A percentile compares a stretch with the other conserved stretches of the same genome.
These are phyloP conservation scores for Lentinula detonsa DNA, from an alignment of 768 basidiomycete species.

Conservation along the genomic window DNA sequence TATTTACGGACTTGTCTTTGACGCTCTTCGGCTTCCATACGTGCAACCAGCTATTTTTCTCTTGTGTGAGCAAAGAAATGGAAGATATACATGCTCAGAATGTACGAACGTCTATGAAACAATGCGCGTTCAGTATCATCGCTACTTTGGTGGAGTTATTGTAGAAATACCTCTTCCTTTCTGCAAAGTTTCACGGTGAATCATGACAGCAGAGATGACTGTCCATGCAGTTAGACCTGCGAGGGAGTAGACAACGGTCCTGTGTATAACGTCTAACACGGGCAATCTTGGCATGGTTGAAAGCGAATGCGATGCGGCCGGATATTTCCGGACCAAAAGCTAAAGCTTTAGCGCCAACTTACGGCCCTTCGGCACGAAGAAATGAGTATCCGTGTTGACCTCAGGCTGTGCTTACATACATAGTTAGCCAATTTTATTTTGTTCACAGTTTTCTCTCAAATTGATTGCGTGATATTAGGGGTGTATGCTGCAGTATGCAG, in stretches of 20 bases:
- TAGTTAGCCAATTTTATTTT: too few species aligned
- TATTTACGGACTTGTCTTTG: slow-evolving; percentile 5
- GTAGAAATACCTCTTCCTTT: slow-evolving; percentile 46
- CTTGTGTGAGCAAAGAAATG: background rate
- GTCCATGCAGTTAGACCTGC: slow-evolving; percentile 48
- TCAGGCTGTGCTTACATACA: too few species aligned
- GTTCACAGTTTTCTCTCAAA: too few species aligned
- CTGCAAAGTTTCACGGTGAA: slow-evolving; percentile 49
- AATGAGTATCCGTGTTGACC: too few species aligned
- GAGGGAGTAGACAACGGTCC: slow-evolving; percentile 48
- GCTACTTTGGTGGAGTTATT: background rate
- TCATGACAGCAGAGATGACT: slow-evolving; percentile 42
- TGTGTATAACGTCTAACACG: slow-evolving; percentile 43
- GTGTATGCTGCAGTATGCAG: too few species aligned
- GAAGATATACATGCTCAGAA: background rate
- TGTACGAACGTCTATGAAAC: background rate
- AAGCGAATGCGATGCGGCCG: too few species aligned
- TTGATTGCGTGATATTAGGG: too few species aligned
- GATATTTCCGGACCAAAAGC: too few species aligned
- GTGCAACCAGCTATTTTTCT: background rate
- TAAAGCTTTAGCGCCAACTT: too few species aligned
- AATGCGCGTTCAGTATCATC: slow-evolving; percentile 4
- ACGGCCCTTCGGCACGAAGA: too few species aligned
- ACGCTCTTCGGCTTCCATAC: slow-evolving; percentile 5
- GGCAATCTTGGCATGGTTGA: slow-evolving; percentile 14